Evolutionary conservation across 2,329 filamentous ascomycete genomes (phyloP).

Genomic region (Alternaria burnsii): DNA sequence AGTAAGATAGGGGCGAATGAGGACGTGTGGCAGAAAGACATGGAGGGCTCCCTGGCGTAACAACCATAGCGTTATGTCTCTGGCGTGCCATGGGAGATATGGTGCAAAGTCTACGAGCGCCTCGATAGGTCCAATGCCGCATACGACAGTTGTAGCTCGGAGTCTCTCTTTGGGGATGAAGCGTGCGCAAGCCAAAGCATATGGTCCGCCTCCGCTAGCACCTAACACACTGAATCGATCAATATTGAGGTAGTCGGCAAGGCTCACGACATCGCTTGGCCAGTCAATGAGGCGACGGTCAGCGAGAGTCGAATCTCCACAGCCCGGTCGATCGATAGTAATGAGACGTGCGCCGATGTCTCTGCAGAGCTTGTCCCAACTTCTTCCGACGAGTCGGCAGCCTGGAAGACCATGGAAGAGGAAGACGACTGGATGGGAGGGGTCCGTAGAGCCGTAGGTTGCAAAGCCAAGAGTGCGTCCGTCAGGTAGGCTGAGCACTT

Average conservation of each 20-base stretch:
- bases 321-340: constrained; percentile 54
- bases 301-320: constrained; percentile 51
- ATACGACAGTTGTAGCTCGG: constrained; percentile 26
- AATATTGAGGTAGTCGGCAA: constrained; percentile 52
- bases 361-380: constrained; percentile 38
- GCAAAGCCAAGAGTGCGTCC: constrained; percentile 52
- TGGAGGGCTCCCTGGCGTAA: constrained; percentile 20
- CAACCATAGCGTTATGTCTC: constrained; percentile 25
- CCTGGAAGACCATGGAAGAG: constrained; percentile 55
- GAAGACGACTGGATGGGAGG: constrained; percentile 49
- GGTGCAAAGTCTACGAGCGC: constrained; percentile 16
- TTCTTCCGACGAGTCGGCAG: constrained; percentile 51
- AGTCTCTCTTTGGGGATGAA: constrained; percentile 40
- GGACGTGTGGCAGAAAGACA: constrained; percentile 21
- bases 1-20: constrained; percentile 25
- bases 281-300: constrained; percentile 40
- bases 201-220: constrained; percentile 58
- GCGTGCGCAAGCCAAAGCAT: constrained; percentile 56
- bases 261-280: constrained; percentile 51
- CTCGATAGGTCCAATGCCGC: constrained; percentile 31
- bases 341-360: constrained; percentile 50
- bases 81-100: constrained; percentile 20
- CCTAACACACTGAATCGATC: constrained; percentile 54
- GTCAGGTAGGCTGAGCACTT: constrained; percentile 36
- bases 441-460: constrained; percentile 49